phyloP scores from a whole-genome alignment of 176 grass and related monocot species.

The Triticum timopheevii region DNA sequence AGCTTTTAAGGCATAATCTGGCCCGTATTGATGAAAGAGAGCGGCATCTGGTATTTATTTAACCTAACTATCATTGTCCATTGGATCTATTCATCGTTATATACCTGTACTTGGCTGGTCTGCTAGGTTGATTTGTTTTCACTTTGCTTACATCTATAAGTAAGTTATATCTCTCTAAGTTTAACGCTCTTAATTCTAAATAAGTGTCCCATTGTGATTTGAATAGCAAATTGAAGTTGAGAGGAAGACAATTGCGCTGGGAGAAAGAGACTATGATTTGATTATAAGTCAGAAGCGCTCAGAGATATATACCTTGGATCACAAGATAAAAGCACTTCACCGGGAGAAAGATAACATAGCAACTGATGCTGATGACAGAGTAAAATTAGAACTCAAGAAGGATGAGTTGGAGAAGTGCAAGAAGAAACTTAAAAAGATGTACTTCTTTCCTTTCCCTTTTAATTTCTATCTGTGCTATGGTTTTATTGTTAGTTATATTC shows the following conservation, averaged over 20 bases:
- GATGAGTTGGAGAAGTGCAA: conserved; percentile 65
- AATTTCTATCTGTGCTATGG: not conserved
- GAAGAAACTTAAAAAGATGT: conserved; percentile 69
- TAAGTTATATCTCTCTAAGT: not conserved
- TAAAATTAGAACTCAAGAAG: conserved; percentile 72
- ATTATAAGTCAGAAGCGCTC: conserved; percentile 66
- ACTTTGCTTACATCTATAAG: not conserved
- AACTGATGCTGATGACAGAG: conserved; percentile 76
- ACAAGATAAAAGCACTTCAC: conserved; percentile 72
- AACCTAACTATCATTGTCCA: not conserved
- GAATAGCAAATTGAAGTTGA: conserved; percentile 88
- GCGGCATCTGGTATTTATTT: conserved; percentile 59
- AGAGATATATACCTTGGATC: conserved; percentile 76
- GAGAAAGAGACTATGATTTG: conserved; percentile 71
- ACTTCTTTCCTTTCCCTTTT: conserved; percentile 39
- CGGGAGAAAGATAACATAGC: conserved; percentile 67
- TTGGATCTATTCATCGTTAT: conserved; percentile 2
- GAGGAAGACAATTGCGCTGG: conserved; percentile 64
- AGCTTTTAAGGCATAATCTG: conserved; percentile 81
- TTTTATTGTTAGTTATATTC: conserved; percentile 19
- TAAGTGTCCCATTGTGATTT: conserved; percentile 33
- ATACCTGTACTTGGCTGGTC: not conserved
- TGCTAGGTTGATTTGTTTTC: conserved; percentile 19
- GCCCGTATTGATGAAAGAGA: conserved; percentile 85
- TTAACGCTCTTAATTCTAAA: conserved; percentile 13